A percentile compares a stretch with the other conserved stretches of the same genome.
Conservation (phyloP, 352 stramenopile genomes). For the Phytophthora agathidicida region DNA sequence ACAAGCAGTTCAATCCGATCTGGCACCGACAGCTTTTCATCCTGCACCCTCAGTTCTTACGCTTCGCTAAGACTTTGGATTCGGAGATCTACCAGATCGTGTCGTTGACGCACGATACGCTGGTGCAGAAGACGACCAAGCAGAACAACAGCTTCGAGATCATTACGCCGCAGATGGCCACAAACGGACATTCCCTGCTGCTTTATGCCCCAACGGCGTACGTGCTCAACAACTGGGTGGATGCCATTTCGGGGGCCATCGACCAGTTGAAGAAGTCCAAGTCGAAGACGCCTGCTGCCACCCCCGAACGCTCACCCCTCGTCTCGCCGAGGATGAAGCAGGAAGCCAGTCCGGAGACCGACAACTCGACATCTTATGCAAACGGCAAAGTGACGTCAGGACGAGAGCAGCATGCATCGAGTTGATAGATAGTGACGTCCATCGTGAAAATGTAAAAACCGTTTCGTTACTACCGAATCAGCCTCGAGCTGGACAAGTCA, state of each 20-base stretch:
- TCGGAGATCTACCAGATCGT: slow-evolving; percentile 80
- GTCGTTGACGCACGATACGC: slow-evolving; percentile 63
- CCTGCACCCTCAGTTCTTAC: slow-evolving; percentile 67
- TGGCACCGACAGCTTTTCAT: slow-evolving; percentile 82
- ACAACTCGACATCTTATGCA: slow-evolving; percentile 23
- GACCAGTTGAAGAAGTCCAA: slow-evolving; percentile 40
- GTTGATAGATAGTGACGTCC: slow-evolving; percentile 21
- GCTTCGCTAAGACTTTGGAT: slow-evolving; percentile 71
- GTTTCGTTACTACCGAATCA: slow-evolving; percentile 20
- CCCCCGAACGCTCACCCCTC: slow-evolving; percentile 28
- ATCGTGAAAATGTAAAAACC: slow-evolving; percentile 33
- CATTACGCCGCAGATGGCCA: slow-evolving; percentile 73
- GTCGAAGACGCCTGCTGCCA: slow-evolving; percentile 2
- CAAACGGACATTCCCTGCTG: slow-evolving; percentile 67
- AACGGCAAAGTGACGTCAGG: slow-evolving; percentile 18
- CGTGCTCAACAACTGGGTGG: slow-evolving; percentile 66
- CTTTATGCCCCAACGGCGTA: slow-evolving; percentile 59
- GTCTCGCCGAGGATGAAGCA: slow-evolving; percentile 23
- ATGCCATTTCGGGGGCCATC: slow-evolving; percentile 62
- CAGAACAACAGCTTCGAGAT: slow-evolving; percentile 84
- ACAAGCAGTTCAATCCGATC: slow-evolving; percentile 88
- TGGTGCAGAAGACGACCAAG: slow-evolving; percentile 73
- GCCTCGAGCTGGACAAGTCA: too few species aligned
- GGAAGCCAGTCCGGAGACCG: slow-evolving; percentile 28
- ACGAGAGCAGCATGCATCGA: too few species aligned